These are phyloP conservation scores for Phytopythium chamaehyphon DNA, from an alignment of 352 stramenopile species.

Conservation along the genomic window DNA sequence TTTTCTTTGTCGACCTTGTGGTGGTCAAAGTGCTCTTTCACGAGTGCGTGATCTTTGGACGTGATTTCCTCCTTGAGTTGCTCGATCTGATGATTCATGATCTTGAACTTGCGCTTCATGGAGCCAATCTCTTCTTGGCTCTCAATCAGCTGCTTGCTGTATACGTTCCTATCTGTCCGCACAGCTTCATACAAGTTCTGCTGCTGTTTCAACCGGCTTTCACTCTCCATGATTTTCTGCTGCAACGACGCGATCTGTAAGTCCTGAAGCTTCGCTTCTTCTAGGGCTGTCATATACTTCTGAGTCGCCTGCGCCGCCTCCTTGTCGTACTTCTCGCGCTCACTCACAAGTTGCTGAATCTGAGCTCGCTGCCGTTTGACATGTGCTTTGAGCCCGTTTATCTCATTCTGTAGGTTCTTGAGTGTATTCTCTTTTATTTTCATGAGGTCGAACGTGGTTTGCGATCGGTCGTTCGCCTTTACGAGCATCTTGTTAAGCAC, in stretches of 20 bases:
- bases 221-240: conserved; percentile 73
- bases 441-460: conserved; percentile 87
- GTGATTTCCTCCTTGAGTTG: conserved; percentile 93
- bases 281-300: conserved; percentile 79
- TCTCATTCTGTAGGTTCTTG: conserved; percentile 90
- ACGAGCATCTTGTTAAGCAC: conserved; percentile 88
- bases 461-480: conserved; percentile 70
- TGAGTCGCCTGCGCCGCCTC: conserved; percentile 75
- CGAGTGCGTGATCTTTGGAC: conserved; percentile 87
- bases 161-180: conserved; percentile 90
- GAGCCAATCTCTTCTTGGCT: conserved; percentile 86
- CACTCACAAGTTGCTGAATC: conserved; percentile 82
- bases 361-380: conserved; percentile 74
- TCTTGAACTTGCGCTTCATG: conserved; percentile 90
- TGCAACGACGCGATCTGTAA: conserved; percentile 67
- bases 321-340: conserved; percentile 88
- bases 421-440: conserved; percentile 90
- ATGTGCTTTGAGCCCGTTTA: conserved; percentile 73
- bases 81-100: conserved; percentile 92
- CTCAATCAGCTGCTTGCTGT: conserved; percentile 93
- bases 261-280: conserved; percentile 78
- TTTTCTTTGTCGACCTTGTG: conserved; percentile 94
- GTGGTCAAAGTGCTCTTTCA: conserved; percentile 93
- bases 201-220: conserved; percentile 90
- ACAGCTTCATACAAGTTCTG: conserved; percentile 93